These are phyloP conservation scores for Paragyromitra xinjiangensis DNA, from an alignment of 495 filamentous ascomycete genomes.

Conservation along the genomic window DNA sequence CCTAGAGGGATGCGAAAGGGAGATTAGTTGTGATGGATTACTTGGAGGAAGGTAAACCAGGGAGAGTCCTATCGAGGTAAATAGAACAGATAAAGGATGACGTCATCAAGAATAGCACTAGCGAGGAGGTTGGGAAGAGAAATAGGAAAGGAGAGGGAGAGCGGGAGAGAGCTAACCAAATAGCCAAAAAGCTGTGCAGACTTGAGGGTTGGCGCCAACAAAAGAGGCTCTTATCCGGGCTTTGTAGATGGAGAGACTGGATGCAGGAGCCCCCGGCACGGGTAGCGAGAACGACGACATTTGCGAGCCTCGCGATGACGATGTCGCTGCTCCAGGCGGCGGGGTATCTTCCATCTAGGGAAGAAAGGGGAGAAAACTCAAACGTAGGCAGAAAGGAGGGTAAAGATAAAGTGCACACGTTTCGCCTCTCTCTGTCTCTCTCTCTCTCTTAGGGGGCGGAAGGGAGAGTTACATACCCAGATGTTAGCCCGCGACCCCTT, in stretches of 20 bases:
- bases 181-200: slow-evolving; percentile 87
- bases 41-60: neutral
- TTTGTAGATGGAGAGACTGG: slow-evolving; percentile 75
- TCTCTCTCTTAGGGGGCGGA: neutral
- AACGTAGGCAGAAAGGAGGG: neutral
- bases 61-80: slow-evolving; percentile 3
- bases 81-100: slow-evolving; percentile 1
- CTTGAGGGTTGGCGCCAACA: slow-evolving; percentile 72
- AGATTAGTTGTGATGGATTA: slow-evolving; percentile 42
- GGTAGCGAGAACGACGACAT: slow-evolving; percentile 67
- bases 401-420: neutral
- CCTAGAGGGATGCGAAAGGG: slow-evolving; percentile 64
- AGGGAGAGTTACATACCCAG: slow-evolving; percentile 4
- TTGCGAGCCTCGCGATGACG: slow-evolving; percentile 33
- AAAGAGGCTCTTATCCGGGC: slow-evolving; percentile 72
- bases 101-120: slow-evolving; percentile 17
- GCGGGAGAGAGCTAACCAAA: slow-evolving; percentile 70
- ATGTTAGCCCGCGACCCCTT: slow-evolving; percentile 27
- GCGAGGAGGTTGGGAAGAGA: neutral
- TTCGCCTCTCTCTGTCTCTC: neutral
- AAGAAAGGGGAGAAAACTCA: neutral
- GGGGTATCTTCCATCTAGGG: slow-evolving; percentile 33
- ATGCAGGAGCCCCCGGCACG: slow-evolving; percentile 76
- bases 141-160: neutral
- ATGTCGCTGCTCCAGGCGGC: slow-evolving; percentile 5